Conservation (phyloP, 164 flowering plant genomes). For the Piper betle region DNA sequence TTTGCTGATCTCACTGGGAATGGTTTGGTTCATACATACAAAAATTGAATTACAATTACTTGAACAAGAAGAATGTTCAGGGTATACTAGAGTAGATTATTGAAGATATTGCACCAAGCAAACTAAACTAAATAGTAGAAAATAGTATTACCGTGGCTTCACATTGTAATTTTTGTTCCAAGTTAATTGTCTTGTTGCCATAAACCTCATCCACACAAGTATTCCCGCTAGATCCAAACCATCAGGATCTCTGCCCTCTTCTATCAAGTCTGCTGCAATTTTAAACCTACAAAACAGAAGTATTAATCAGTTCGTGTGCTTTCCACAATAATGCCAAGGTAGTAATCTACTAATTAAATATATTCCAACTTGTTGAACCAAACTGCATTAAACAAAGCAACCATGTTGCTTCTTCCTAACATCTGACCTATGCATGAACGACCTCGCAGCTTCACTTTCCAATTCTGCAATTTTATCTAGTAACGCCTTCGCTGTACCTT, state of each 20-base stretch:
- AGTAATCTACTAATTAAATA: background rate
- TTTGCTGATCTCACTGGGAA: constrained; percentile 78
- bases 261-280: constrained; percentile 82
- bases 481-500: constrained; percentile 77
- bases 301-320: background rate
- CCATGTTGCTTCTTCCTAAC: background rate
- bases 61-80: background rate
- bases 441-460: constrained; percentile 93
- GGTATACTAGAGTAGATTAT: background rate
- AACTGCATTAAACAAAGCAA: background rate
- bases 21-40: background rate
- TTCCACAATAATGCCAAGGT: background rate
- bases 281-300: constrained; percentile 50
- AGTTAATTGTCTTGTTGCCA: constrained; percentile 95
- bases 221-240: constrained; percentile 86
- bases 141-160: constrained; percentile 73
- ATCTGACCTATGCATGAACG: constrained; percentile 93
- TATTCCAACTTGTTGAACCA: background rate
- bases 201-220: constrained; percentile 98
- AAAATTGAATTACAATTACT: background rate
- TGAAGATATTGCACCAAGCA: no score
- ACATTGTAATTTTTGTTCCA: constrained; percentile 99
- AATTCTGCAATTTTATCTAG: constrained; percentile 60
- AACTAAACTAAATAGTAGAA: background rate
- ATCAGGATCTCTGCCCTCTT: constrained; percentile 62